Conservation (phyloP, 345 rosid genomes). For the Carallia brachiata region DNA sequence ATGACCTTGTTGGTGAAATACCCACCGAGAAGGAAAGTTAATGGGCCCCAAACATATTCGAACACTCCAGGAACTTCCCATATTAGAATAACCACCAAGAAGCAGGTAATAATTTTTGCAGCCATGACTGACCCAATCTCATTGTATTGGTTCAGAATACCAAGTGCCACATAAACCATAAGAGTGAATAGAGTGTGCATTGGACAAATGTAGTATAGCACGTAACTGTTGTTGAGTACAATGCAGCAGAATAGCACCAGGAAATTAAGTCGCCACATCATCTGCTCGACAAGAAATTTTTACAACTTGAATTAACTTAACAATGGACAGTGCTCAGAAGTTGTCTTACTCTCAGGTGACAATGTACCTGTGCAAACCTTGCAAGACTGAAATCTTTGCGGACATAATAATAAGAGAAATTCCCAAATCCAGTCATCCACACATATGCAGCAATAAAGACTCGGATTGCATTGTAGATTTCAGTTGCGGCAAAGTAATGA, state of each 20-base stretch:
- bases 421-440: conserved; percentile 99
- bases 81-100: conserved; percentile 74
- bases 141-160: conserved; percentile 84
- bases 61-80: conserved; percentile 98
- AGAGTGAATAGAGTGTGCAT: conserved; percentile 99
- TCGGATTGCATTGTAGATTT: conserved; percentile 92
- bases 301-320: conserved; percentile 24
- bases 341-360: conserved; percentile 4
- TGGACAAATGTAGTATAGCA: conserved; percentile 95
- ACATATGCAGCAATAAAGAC: conserved; percentile 95
- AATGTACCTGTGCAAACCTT: conserved; percentile 92
- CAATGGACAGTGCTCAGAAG: conserved; percentile 6
- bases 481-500: conserved; percentile 98
- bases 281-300: conserved; percentile 48
- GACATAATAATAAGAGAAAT: conserved; percentile 93
- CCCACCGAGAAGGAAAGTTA: conserved; percentile 80
- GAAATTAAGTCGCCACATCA: conserved; percentile 99
- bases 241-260: conserved; percentile 83
- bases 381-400: conserved; percentile 96
- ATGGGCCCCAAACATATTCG: conserved; percentile 92
- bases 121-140: conserved; percentile 79
- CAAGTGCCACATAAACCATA: conserved; percentile 95
- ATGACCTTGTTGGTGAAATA: conserved; percentile 20
- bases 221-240: conserved; percentile 83
- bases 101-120: conserved; percentile 64